Evolutionary conservation across 2,329 filamentous ascomycete species (phyloP).

Genomic region (Aspergillus cejpii): DNA sequence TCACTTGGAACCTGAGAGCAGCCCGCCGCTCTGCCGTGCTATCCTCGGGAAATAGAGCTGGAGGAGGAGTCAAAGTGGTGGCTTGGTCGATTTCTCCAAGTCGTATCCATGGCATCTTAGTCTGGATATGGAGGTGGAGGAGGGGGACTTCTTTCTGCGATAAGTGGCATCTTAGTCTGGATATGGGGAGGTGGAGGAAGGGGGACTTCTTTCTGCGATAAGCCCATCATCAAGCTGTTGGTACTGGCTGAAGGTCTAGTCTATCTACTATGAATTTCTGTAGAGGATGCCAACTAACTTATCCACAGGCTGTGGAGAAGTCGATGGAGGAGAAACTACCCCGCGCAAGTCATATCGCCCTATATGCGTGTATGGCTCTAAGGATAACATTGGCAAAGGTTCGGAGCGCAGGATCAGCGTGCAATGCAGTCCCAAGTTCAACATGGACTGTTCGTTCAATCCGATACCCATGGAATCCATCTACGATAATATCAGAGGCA

Average conservation of each 20-base stretch:
- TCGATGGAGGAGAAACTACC: not conserved
- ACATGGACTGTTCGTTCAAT: too few species aligned
- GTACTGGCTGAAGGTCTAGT: too few species aligned
- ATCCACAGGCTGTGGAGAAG: not conserved
- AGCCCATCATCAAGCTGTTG: too few species aligned
- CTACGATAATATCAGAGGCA: too few species aligned
- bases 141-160: not conserved
- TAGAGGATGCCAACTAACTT: not conserved
- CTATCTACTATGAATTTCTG: not conserved
- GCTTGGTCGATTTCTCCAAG: constrained; percentile 16
- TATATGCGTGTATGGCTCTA: not conserved
- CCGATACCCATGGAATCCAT: too few species aligned
- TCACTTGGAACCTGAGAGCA: constrained; percentile 24
- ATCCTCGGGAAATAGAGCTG: constrained; percentile 17
- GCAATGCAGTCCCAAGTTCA: too few species aligned
- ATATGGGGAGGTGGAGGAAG: constrained; percentile 1
- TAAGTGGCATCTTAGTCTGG: constrained; percentile 8
- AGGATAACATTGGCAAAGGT: too few species aligned
- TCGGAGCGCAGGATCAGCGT: too few species aligned
- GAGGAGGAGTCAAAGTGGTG: constrained; percentile 24
- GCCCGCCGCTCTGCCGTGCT: constrained; percentile 23
- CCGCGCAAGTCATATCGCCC: not conserved
- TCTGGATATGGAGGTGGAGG: constrained; percentile 1
- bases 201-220: not conserved
- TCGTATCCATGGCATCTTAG: constrained; percentile 20